Conservation (phyloP, 2,329 filamentous ascomycete genomes). For the Aschersonia sp. region DNA sequence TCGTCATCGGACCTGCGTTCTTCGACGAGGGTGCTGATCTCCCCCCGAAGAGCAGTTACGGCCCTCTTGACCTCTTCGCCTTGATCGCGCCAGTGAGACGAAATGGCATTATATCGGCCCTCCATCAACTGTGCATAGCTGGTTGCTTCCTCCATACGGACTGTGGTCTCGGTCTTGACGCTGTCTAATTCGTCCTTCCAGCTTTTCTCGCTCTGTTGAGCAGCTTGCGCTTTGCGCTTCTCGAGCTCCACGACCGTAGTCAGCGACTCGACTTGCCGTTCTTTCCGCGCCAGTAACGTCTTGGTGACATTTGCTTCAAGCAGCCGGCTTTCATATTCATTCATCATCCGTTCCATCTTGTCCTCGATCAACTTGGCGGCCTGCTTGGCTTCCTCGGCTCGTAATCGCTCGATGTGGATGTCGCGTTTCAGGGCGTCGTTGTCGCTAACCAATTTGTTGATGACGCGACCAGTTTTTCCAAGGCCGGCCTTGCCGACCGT, state of each 20-base stretch:
- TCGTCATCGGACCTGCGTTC: slow-evolving; percentile 46
- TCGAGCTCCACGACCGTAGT: slow-evolving; percentile 50
- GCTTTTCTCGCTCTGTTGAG: slow-evolving; percentile 42
- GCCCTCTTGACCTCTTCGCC: slow-evolving; percentile 44
- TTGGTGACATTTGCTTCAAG: slow-evolving; percentile 60
- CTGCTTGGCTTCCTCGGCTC: slow-evolving; percentile 57
- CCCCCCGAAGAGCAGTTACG: slow-evolving; percentile 31
- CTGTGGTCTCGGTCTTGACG: slow-evolving; percentile 40
- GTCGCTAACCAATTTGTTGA: slow-evolving; percentile 68
- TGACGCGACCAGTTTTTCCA: slow-evolving; percentile 64
- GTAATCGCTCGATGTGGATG: slow-evolving; percentile 48
- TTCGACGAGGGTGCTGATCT: slow-evolving; percentile 39
- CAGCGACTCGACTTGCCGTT: slow-evolving; percentile 58
- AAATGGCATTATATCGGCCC: slow-evolving; percentile 53
- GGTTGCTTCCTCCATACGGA: slow-evolving; percentile 51
- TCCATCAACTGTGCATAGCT: slow-evolving; percentile 52
- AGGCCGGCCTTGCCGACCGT: slow-evolving; percentile 55
- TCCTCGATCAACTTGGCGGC: slow-evolving; percentile 53
- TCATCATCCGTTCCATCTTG: slow-evolving; percentile 53
- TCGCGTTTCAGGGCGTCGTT: slow-evolving; percentile 67
- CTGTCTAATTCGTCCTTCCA: slow-evolving; percentile 53
- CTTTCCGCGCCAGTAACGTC: slow-evolving; percentile 54
- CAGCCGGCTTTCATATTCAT: slow-evolving; percentile 55
- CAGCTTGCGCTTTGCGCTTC: slow-evolving; percentile 43
- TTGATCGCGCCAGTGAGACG: slow-evolving; percentile 52